Evolutionary conservation across 2,329 filamentous ascomycete genomes (phyloP).

Genomic region (Diaporthe destruens): DNA sequence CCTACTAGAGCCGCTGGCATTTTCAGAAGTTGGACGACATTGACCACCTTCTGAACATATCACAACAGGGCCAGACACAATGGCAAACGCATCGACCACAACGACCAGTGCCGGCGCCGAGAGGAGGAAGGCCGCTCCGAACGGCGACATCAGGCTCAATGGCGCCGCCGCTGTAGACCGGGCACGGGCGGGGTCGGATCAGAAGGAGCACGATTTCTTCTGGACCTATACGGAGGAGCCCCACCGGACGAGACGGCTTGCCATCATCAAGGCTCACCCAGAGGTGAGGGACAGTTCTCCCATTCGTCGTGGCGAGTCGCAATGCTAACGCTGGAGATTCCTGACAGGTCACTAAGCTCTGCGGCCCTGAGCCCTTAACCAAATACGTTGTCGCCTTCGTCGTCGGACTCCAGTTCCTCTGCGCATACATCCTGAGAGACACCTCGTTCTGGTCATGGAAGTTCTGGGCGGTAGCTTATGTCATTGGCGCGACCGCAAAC

Average conservation of each 20-base stretch:
- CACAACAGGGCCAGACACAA: constrained; percentile 39
- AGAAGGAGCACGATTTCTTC: constrained; percentile 77
- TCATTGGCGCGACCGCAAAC: constrained; percentile 94
- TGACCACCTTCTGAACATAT: constrained; percentile 9
- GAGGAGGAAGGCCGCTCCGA: constrained; percentile 44
- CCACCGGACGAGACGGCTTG: constrained; percentile 87
- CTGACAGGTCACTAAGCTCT: constrained; percentile 91
- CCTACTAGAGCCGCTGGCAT: constrained; percentile 16
- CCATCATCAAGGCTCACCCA: constrained; percentile 98
- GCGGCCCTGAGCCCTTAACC: constrained; percentile 93
- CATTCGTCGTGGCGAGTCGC: neutral
- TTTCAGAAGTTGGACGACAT: constrained; percentile 8
- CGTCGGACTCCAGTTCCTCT: constrained; percentile 82
- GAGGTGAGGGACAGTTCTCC: constrained; percentile 72
- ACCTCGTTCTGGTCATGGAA: constrained; percentile 84
- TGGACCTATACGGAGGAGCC: constrained; percentile 99
- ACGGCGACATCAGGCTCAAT: constrained; percentile 34
- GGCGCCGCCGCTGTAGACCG: constrained; percentile 48
- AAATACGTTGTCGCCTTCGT: constrained; percentile 92
- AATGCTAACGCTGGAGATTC: constrained; percentile 17
- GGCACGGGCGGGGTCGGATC: constrained; percentile 56
- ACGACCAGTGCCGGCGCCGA: constrained; percentile 46
- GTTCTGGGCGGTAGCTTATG: constrained; percentile 89
- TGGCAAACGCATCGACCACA: constrained; percentile 48
- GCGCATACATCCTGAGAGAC: constrained; percentile 82